Evolutionary conservation across 495 filamentous ascomycete species (phyloP).

Genomic region (Chlorociboria aeruginascens): DNA sequence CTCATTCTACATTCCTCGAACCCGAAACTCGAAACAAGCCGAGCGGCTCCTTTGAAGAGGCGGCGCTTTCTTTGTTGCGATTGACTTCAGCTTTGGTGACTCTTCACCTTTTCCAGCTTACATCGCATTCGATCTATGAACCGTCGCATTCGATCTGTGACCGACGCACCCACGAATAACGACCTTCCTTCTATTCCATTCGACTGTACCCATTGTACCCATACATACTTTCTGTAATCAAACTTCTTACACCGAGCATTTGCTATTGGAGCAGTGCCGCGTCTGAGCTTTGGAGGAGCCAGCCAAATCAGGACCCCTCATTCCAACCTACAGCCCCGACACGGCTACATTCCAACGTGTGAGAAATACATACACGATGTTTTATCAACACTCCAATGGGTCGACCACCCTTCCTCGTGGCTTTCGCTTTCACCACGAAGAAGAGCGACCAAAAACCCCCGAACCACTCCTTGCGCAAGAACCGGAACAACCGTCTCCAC

Average conservation of each 20-base stretch:
- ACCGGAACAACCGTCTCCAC: slow-evolving; percentile 11
- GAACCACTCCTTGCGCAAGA: slow-evolving; percentile 10
- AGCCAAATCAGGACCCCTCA: background rate
- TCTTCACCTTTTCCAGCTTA: background rate
- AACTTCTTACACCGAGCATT: background rate
- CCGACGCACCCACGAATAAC: background rate
- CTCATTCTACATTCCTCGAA: background rate
- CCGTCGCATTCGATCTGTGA: background rate
- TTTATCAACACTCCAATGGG: slow-evolving; percentile 24
- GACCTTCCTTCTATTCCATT: slow-evolving; percentile 5
- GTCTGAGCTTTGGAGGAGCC: background rate
- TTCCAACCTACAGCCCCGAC: background rate
- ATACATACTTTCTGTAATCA: slow-evolving; percentile 8
- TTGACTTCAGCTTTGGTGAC: background rate
- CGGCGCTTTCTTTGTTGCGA: background rate
- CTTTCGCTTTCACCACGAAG: slow-evolving; percentile 24
- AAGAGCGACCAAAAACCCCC: slow-evolving; percentile 14
- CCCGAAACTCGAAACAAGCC: background rate
- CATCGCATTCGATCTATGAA: background rate
- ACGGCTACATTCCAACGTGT: slow-evolving; percentile 8
- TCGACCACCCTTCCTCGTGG: slow-evolving; percentile 28
- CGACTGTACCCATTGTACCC: background rate
- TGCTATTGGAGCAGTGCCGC: slow-evolving; percentile 4
- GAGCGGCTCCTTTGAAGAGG: background rate
- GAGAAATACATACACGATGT: slow-evolving; percentile 12